Evolutionary conservation across 176 grass and related monocot genomes (phyloP), one percentile per base, ranked within the genome.

Genomic region (Phyllostachys edulis): DNA sequence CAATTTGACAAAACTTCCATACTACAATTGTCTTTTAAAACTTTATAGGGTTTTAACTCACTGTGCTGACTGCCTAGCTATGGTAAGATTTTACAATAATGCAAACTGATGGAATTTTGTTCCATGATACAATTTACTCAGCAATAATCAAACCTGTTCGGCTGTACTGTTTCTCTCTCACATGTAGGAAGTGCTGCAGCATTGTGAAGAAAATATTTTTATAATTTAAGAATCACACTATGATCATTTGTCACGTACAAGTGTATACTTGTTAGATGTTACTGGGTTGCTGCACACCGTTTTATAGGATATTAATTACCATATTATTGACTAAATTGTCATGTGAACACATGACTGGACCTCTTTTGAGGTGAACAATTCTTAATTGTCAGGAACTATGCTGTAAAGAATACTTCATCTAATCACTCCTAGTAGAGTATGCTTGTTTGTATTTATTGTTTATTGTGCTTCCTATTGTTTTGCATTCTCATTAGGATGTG

Each of bases 401-500:
- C 37, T 63, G 69, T 47, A 69, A 82, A 82, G 5, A 82, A 77
- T 15, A 66, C 9, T 71, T 56, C 67, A 71, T 36, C 47, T 78
- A 15, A 49, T 39, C 23, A 84, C 36, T 44, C 21, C 20, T 50
- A 75, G 39, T 74, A 82, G 26, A 72, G 4, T 76, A 54, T 76
- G 21, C n/a, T 36, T 87, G 12, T 69, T 5, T 79, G 51, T 16
- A 60, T 49, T 46, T 45, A 63, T 82, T 63, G 8, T 87, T 73
- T 81, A 23, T n/a, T 79, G 10, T 86, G 36, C 14, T 50, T 78
- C 21, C 4, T 78, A 46, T 71, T 8, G 40, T 72, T 67, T 77
- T 34, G 18, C 5, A 36, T 80, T 75, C 32, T 87, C 41, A 37
- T 39, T 74, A 92, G 93, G 84, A 95, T 84, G 85, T 95, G 88